Evolutionary conservation across 1,284 basidiomycete genomes (phyloP), one percentile per base, ranked within the genome.

Genomic region (Thecaphora thlaspeos): DNA sequence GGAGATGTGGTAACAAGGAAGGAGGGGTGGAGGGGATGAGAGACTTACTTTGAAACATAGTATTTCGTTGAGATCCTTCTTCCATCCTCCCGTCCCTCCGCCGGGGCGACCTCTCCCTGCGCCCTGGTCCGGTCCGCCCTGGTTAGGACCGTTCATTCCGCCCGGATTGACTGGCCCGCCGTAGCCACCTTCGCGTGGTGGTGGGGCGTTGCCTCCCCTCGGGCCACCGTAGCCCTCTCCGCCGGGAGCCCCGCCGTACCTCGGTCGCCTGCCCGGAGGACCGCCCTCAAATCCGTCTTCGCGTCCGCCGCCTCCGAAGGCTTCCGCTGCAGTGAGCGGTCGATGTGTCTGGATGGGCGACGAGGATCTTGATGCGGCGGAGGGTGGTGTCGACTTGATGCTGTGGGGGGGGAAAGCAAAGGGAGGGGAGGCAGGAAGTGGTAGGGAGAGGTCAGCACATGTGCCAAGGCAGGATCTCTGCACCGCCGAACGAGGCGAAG

Each of bases 261-360:
- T 4, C 18, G n/a, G 38, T 11, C 18, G 4, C 4, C 38, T 4
- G 10, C 18, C 38, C 21, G 38, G 18, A 11, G 38, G 38, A 9
- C 38, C 38, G 21, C 37, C 37, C 17, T 40, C 38, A 10, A 40
- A 10, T 12, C 38, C 21, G 19, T 18, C 42, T 28, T 48, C 47
- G 21, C 56, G 51, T 30, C 42, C 54, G 9, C 34, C 32, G 10
- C 45, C 46, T 15, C 48, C 48, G 15, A 77, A 77, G 0, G 75
- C 75, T 45, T 77, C 75, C 34, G 59, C 53, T 18, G 71, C 60
- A 19, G 74, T 63, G 46, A 77, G 48, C 3, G 75, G 73, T 28
- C 65, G 56, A 60, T 74, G 71, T 11, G 74, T 77, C 12, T 64
- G 50, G 17, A 77, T 59, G 22, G 73, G 74, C 28, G 75, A 75